Conservation (phyloP, 75 land plant species). For the Pinus tabuliformis region DNA sequence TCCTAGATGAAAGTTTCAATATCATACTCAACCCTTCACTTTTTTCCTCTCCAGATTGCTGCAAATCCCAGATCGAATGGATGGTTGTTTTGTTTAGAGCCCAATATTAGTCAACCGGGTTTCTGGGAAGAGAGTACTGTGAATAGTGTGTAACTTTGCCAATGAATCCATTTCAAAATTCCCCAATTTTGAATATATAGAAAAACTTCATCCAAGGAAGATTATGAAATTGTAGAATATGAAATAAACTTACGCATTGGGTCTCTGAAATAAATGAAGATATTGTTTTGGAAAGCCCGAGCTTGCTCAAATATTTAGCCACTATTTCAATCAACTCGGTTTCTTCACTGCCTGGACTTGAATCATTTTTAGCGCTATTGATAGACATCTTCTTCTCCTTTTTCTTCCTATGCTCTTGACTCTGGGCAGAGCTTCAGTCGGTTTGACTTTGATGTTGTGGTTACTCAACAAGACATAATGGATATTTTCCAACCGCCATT, state of each 20-base stretch:
- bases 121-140: no score
- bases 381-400: background rate
- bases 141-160: no score
- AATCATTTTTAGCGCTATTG: background rate
- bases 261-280: conserved; percentile 1
- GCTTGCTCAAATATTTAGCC: conserved; percentile 1
- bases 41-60: background rate
- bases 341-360: background rate
- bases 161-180: no score
- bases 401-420: no score
- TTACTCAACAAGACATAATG: no score
- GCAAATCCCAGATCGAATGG: background rate
- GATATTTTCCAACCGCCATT: no score
- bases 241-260: background rate
- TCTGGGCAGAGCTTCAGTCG: no score
- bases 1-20: background rate
- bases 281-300: background rate
- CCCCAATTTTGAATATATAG: no score
- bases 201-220: no score
- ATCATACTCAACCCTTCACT: background rate
- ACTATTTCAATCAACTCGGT: background rate
- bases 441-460: no score
- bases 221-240: background rate
- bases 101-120: no score
- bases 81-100: no score